phyloP scores from a whole-genome alignment of 352 stramenopile species.

The Globisporangium yorkense region DNA sequence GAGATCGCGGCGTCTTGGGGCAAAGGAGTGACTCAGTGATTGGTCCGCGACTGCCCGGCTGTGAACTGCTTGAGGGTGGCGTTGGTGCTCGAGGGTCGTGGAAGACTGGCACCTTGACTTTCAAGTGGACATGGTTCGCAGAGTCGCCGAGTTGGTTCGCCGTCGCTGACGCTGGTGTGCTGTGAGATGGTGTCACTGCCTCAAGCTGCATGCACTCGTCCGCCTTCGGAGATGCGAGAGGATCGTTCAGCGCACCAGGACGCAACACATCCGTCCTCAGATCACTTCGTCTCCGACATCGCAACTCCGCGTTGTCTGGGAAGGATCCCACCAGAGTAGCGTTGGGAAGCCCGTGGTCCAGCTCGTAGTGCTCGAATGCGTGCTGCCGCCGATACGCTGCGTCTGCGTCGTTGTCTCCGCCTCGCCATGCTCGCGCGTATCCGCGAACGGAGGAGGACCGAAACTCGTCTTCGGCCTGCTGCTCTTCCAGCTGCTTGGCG shows the following conservation, averaged over 20 bases:
- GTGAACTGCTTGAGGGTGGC: neutral
- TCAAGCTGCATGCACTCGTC: conserved; percentile 7
- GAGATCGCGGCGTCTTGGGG: neutral
- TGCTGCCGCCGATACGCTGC: conserved; percentile 22
- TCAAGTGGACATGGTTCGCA: conserved; percentile 3
- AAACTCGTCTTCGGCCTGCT: neutral
- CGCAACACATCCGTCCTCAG: too few species aligned
- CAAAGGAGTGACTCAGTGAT: neutral
- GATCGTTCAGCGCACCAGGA: too few species aligned
- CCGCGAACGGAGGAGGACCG: neutral
- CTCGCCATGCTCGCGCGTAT: neutral
- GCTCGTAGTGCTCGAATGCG: conserved; percentile 38
- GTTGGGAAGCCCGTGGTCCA: conserved; percentile 14
- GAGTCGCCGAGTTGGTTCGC: conserved; percentile 1
- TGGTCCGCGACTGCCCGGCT: neutral
- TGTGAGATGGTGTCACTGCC: neutral
- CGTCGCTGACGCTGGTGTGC: neutral
- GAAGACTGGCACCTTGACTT: conserved; percentile 7
- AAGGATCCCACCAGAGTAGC: conserved; percentile 37
- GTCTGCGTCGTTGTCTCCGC: conserved; percentile 7
- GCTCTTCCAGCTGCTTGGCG: neutral
- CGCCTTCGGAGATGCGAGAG: neutral
- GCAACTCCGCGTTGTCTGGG: conserved; percentile 15
- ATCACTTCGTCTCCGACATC: neutral
- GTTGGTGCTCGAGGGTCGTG: conserved; percentile 5